Base-by-base conservation (phyloP, 495 filamentous ascomycete genomes). In the Gamarada debralockiae region DNA sequence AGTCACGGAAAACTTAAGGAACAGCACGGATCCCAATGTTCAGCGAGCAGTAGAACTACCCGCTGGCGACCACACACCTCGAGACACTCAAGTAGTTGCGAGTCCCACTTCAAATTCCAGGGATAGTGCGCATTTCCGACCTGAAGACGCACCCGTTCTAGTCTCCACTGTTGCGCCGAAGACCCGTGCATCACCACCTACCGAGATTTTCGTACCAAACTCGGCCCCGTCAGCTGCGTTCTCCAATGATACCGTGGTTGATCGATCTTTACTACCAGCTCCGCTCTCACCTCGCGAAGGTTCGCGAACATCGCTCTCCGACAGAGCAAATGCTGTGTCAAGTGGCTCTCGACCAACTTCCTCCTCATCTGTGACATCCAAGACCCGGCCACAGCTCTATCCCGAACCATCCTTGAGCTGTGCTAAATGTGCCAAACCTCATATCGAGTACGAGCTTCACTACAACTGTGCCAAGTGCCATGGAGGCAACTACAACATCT, bases 391-490 rank as follows among this genome's bases (percentile, higher is more conserved):
- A 13, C 63, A 72, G 12, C 73, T 76, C 1, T 91, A 79, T 59
- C 52, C 70, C 3, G 90, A 93, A 57, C 90, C 91, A 2, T 77
- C 77, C 0, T 78, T 95, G 48, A 75, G 73, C 24, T 96, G 91
- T 62, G 75, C 81, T 23, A 67, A 77, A 22, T 96, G 90, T 63
- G 66, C 68, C 10, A 82, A 73, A 51, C 24, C 66, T 3, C 73
- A 87, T 49, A 88, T 95, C 50, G 82, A 92, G 62, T 89, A 95
- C 58, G 79, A 85, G 2, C 71, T 93, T 0, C 89, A 95, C 64
- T 89, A 86, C 67, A 82, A 83, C 63, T 96, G 90, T 67, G 58
- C 68, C 4, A 67, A 70, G 41, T 95, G 90, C 66, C 72, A 76
- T 34, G 61, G 73, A n/a, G 89, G 87, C 1, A 67, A 76, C 18